Conservation (phyloP, 2,329 filamentous ascomycete species). For the Helotiales sp. region DNA sequence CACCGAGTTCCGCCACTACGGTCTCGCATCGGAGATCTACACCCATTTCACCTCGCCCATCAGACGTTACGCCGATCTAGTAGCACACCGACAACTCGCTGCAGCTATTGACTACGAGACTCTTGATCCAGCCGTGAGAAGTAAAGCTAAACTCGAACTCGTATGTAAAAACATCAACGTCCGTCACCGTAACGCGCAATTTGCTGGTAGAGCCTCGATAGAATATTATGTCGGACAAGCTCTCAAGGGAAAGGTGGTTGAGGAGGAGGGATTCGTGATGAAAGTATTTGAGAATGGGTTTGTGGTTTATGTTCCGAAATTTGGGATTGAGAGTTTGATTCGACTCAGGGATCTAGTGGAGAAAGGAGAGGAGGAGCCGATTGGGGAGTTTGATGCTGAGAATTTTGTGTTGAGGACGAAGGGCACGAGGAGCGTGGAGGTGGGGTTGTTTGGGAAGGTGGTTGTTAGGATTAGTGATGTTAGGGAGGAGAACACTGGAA, state of each 20-base stretch:
- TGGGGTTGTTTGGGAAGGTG: slow-evolving; percentile 93
- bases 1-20: slow-evolving; percentile 95
- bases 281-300: slow-evolving; percentile 97
- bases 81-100: slow-evolving; percentile 90
- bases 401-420: slow-evolving; percentile 71
- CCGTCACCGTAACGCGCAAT: slow-evolving; percentile 93
- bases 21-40: slow-evolving; percentile 94
- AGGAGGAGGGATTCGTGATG: slow-evolving; percentile 96
- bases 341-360: slow-evolving; percentile 79
- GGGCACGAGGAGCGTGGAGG: slow-evolving; percentile 54
- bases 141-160: slow-evolving; percentile 80
- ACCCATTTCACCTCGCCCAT: slow-evolving; percentile 99
- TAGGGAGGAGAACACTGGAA: slow-evolving; percentile 93
- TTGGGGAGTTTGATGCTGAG: slow-evolving; percentile 82
- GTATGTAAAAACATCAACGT: slow-evolving; percentile 99
- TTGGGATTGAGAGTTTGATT: slow-evolving; percentile 93
- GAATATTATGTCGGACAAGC: slow-evolving; percentile 98
- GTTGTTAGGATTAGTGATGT: slow-evolving; percentile 86
- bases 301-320: slow-evolving; percentile 92
- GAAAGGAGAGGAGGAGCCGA: slow-evolving; percentile 70
- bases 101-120: slow-evolving; percentile 92
- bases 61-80: slow-evolving; percentile 93
- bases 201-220: slow-evolving; percentile 89
- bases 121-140: slow-evolving; percentile 78
- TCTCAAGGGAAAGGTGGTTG: slow-evolving; percentile 71